phyloP scores from a whole-genome alignment of 202 grass and related monocot species.

The Sporobolus alterniflorus region DNA sequence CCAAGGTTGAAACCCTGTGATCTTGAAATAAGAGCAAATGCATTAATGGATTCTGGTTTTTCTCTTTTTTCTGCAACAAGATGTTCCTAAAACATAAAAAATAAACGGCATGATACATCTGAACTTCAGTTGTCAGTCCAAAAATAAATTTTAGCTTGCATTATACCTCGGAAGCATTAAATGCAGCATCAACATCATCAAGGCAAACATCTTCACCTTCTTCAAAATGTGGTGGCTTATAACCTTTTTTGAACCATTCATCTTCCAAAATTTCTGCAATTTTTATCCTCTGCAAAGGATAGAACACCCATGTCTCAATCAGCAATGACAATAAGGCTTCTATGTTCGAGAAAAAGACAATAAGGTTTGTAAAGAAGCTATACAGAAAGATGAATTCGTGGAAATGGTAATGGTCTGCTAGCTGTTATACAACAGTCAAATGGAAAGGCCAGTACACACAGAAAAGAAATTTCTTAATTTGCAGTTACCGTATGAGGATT shows the following conservation, averaged over 20 bases:
- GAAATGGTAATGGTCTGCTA: neutral
- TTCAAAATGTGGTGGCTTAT: conserved; percentile 84
- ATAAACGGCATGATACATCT: neutral
- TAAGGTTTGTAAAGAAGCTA: neutral
- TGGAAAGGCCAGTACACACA: neutral
- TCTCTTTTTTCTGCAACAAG: conserved; percentile 90
- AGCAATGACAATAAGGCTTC: neutral
- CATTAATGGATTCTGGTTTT: conserved; percentile 97
- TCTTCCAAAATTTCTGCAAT: conserved; percentile 93
- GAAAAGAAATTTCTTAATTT: conserved; percentile 15
- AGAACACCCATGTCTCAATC: neutral
- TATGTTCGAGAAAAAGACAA: too few species aligned
- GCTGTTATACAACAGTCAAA: neutral
- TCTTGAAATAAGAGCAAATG: conserved; percentile 98
- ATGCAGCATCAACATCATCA: conserved; percentile 93
- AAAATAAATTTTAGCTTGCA: neutral
- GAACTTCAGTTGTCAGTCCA: neutral
- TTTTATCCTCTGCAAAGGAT: conserved; percentile 74
- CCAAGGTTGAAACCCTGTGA: conserved; percentile 99
- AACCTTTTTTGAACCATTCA: conserved; percentile 95
- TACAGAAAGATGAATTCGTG: neutral
- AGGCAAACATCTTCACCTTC: conserved; percentile 76
- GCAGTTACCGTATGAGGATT: conserved; percentile 80
- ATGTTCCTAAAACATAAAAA: conserved; percentile 64
- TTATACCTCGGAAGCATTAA: conserved; percentile 87